Evolutionary conservation across 139 green algal genomes (phyloP).

Genomic region (Chlamydomonas eustigma): DNA sequence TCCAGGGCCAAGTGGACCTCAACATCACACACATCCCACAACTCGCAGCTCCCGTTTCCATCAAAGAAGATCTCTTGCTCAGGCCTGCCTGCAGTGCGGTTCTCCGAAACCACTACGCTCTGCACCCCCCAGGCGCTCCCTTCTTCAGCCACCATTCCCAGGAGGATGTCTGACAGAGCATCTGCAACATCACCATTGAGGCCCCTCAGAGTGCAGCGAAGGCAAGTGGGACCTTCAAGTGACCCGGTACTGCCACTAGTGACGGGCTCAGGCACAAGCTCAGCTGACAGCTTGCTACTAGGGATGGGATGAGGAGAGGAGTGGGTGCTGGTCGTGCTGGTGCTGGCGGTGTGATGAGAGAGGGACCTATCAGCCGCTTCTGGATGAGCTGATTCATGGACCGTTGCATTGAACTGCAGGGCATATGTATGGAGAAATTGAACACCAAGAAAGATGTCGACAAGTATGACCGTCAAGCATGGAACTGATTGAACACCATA

Average conservation of each 20-base stretch:
- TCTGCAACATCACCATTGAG: neutral
- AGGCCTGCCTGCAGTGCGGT: slow-evolving; percentile 10
- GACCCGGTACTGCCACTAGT: neutral
- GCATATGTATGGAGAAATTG: no score
- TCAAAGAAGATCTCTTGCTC: slow-evolving; percentile 63
- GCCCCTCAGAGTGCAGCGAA: slow-evolving; percentile 1
- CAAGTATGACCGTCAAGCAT: no score
- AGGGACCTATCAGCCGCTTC: neutral
- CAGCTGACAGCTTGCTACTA: no score
- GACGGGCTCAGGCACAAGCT: neutral
- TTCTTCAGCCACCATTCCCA: neutral
- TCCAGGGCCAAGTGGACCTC: slow-evolving; percentile 55
- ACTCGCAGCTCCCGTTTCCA: neutral
- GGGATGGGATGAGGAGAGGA: no score
- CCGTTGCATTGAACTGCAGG: no score
- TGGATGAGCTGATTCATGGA: no score
- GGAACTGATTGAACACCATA: no score
- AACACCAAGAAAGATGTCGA: no score
- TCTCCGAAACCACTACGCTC: slow-evolving; percentile 45
- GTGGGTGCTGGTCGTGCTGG: no score
- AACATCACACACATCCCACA: slow-evolving; percentile 66
- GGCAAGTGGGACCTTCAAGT: neutral
- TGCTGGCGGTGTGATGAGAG: neutral
- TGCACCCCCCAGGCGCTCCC: neutral
- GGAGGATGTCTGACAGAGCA: slow-evolving; percentile 3